These are phyloP conservation scores for Cryptomeria japonica DNA, from an alignment of 75 land plant species.

Conservation along the genomic window DNA sequence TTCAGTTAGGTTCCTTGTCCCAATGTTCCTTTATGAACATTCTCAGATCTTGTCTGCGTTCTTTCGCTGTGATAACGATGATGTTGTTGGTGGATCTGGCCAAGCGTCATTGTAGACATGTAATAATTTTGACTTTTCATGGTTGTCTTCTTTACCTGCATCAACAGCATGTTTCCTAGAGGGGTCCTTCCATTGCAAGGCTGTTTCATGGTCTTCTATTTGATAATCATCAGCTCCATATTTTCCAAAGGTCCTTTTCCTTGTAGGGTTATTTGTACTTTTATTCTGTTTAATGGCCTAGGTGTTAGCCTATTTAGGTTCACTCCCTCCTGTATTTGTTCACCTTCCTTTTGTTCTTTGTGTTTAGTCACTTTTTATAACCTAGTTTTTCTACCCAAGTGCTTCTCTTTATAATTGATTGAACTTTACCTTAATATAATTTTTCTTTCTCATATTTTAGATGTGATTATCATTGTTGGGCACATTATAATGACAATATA, in stretches of 20 bases:
- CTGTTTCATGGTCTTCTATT: background rate
- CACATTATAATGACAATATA: background rate
- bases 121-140: background rate
- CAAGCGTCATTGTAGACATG: background rate
- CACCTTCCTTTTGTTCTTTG: background rate
- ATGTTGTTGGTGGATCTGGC: background rate
- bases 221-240: background rate
- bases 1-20: background rate
- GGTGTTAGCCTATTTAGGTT: too few species aligned
- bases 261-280: background rate
- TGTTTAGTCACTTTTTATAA: too few species aligned
- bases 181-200: background rate
- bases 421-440: background rate
- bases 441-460: background rate
- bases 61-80: background rate
- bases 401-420: background rate
- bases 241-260: background rate
- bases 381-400: too few species aligned
- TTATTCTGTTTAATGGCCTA: too few species aligned
- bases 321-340: background rate
- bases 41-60: background rate
- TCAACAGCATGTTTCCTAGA: background rate
- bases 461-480: background rate
- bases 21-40: background rate
- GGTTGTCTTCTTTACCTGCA: background rate